These are phyloP conservation scores for Wickerhamiella galacta DNA, from an alignment of 805 yeast species.

Conservation along the genomic window DNA sequence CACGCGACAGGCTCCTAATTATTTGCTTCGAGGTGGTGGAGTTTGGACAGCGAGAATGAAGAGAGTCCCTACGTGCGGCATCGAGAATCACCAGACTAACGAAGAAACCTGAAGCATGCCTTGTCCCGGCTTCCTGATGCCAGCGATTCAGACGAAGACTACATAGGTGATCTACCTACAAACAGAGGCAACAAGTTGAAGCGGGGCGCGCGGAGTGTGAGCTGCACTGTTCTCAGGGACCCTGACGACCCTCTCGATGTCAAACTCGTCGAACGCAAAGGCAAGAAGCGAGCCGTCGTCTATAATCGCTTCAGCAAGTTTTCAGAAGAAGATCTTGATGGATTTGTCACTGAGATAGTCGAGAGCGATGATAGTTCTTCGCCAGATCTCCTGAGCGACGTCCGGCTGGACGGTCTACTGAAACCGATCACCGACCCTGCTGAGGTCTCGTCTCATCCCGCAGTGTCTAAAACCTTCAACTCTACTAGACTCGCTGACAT, in stretches of 20 bases:
- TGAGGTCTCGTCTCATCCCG: slow-evolving; percentile 57
- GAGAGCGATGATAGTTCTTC: slow-evolving; percentile 15
- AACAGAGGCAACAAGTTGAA: slow-evolving; percentile 46
- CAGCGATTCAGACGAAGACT: slow-evolving; percentile 19
- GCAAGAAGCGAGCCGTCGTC: slow-evolving; percentile 17
- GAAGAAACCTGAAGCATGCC: slow-evolving; percentile 22
- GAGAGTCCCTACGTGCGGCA: too few relatives aligned
- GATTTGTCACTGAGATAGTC: slow-evolving; percentile 8
- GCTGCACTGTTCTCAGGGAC: slow-evolving; percentile 26
- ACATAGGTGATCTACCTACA: slow-evolving; percentile 20
- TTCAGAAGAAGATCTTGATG: slow-evolving; percentile 19
- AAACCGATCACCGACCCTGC: slow-evolving; percentile 69
- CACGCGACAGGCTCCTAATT: not conserved
- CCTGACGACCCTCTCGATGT: slow-evolving; percentile 16
- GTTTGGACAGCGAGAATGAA: too few relatives aligned
- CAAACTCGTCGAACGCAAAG: slow-evolving; percentile 18
- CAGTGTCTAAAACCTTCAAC: slow-evolving; percentile 49
- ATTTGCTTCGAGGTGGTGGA: not conserved
- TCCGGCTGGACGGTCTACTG: slow-evolving; percentile 42
- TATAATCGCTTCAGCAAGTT: slow-evolving; percentile 13
- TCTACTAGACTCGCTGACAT: slow-evolving; percentile 38
- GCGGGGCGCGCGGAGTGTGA: slow-evolving; percentile 31
- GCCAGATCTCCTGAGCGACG: slow-evolving; percentile 31
- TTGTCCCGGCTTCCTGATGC: slow-evolving; percentile 19
- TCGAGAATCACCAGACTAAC: too few relatives aligned